Conservation (phyloP, 2,329 filamentous ascomycete species). For the Elsinoe batatas region DNA sequence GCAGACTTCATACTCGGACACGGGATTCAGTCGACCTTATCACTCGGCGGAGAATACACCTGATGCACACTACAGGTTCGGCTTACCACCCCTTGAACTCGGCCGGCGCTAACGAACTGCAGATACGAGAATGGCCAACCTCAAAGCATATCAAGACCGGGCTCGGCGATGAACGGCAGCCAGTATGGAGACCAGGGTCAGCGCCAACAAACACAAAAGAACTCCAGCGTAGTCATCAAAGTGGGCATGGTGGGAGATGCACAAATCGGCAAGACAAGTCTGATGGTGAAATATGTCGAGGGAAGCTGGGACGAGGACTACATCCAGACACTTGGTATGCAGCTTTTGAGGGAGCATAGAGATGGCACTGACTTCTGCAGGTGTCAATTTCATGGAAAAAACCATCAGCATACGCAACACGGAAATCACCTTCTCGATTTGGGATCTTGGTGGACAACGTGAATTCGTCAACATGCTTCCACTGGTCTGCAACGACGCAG, state of each 20-base stretch:
- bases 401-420: conserved; percentile 99
- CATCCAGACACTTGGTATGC: conserved; percentile 81
- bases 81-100: conserved; percentile 31
- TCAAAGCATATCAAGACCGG: conserved; percentile 33
- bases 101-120: conserved; percentile 23
- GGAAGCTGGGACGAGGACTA: conserved; percentile 99
- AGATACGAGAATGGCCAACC: conserved; percentile 26
- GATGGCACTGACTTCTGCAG: conserved; percentile 31
- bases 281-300: conserved; percentile 99
- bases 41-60: conserved; percentile 34
- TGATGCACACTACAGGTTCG: conserved; percentile 26
- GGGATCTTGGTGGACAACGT: conserved; percentile 94
- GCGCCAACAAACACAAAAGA: conserved; percentile 37
- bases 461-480: conserved; percentile 99
- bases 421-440: conserved; percentile 98
- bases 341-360: background rate
- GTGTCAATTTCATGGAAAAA: conserved; percentile 99
- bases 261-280: conserved; percentile 95
- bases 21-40: conserved; percentile 35
- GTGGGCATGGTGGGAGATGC: conserved; percentile 99
- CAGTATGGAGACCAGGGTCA: conserved; percentile 25
- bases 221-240: conserved; percentile 81
- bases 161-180: conserved; percentile 17
- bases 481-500: conserved; percentile 97
- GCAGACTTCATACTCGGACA: conserved; percentile 46